phyloP scores from a whole-genome alignment of 768 basidiomycete genomes.

The Pleurotus eryngii region DNA sequence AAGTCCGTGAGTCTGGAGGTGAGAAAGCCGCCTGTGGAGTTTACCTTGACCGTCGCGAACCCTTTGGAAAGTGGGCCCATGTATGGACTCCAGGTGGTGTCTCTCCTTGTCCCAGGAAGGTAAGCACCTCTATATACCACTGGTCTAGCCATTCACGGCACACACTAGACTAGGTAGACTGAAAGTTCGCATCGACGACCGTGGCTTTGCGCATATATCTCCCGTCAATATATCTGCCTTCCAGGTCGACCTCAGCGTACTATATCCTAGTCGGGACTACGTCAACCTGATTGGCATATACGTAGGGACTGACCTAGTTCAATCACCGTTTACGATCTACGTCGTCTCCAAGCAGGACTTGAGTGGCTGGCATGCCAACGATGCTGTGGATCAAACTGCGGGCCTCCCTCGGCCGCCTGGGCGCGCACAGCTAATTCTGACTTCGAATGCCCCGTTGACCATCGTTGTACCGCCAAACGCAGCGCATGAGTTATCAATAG shows the following conservation, averaged over 20 bases:
- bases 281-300: neutral
- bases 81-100: conserved; percentile 65
- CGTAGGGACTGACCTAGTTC: neutral
- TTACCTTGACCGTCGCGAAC: conserved; percentile 71
- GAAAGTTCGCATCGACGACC: neutral
- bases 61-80: conserved; percentile 70
- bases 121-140: conserved; percentile 23
- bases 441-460: conserved; percentile 46
- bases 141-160: neutral
- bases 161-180: neutral
- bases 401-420: conserved; percentile 33
- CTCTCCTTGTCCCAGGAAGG: conserved; percentile 66
- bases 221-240: neutral
- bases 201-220: neutral
- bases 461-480: conserved; percentile 46
- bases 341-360: neutral
- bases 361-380: conserved; percentile 11
- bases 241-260: neutral
- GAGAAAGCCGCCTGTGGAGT: conserved; percentile 25
- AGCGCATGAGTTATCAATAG: conserved; percentile 45
- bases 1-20: neutral
- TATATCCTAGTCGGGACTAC: neutral
- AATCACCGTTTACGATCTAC: neutral
- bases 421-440: conserved; percentile 66
- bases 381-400: neutral